Conservation (phyloP, 1,284 basidiomycete genomes). For the Ceratobasidium sp. region DNA sequence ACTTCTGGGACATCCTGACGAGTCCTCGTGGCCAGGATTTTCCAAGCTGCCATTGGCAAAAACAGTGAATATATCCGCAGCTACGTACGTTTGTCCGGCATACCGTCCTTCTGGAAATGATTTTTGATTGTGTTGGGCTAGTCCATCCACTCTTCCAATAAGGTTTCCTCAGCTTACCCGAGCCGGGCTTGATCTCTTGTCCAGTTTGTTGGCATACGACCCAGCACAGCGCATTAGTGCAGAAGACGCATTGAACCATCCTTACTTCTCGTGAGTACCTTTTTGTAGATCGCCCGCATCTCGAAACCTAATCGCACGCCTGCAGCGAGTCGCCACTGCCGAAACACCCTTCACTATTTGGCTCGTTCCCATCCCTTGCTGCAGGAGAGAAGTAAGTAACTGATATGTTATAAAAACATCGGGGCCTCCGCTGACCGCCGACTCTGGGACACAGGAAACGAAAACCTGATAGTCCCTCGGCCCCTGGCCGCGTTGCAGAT, state of each 20-base stretch:
- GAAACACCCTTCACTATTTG: conserved; percentile 97
- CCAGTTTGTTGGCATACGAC: conserved; percentile 87
- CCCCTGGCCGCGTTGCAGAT: conserved; percentile 67
- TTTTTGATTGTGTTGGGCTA: conserved; percentile 46
- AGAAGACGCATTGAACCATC: conserved; percentile 88
- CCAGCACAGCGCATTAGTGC: conserved; percentile 86
- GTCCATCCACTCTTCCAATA: conserved; percentile 59
- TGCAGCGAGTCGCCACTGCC: conserved; percentile 90
- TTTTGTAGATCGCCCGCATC: conserved; percentile 14
- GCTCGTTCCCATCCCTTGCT: conserved; percentile 96
- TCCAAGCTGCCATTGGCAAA: conserved; percentile 80
- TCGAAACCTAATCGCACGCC: conserved; percentile 17
- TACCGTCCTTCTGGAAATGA: neutral
- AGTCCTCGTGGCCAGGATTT: conserved; percentile 88
- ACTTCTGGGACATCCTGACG: conserved; percentile 89
- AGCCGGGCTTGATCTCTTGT: conserved; percentile 88
- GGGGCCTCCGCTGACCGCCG: neutral
- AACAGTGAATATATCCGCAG: conserved; percentile 72
- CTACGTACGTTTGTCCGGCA: conserved; percentile 60
- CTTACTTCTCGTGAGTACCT: conserved; percentile 83
- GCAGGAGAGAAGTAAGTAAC: conserved; percentile 90
- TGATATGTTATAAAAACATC: too few relatives aligned
- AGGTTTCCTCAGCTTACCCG: conserved; percentile 81
- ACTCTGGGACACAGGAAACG: conserved; percentile 63
- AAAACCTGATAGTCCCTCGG: conserved; percentile 80